These are phyloP conservation scores for Leccinum incarnatum DNA, from an alignment of 768 basidiomycete species.

Conservation along the genomic window DNA sequence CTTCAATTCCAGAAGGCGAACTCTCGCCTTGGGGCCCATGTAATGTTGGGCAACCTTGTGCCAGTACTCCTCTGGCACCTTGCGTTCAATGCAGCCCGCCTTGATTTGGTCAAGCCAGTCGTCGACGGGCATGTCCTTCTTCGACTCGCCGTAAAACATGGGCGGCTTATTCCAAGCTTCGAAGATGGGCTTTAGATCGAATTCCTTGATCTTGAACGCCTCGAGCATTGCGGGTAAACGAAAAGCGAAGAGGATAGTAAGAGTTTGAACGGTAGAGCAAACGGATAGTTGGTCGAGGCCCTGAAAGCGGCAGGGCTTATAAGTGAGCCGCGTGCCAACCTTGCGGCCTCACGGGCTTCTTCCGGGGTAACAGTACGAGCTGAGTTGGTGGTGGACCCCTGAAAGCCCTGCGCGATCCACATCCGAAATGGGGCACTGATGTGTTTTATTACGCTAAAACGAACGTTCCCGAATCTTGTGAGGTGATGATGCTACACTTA, in stretches of 20 bases:
- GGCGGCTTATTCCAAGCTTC: slow-evolving; percentile 67
- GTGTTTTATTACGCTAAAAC: slow-evolving; percentile 10
- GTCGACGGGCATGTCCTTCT: slow-evolving; percentile 67
- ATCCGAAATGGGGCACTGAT: not conserved
- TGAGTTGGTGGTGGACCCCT: slow-evolving; percentile 17
- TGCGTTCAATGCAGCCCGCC: slow-evolving; percentile 65
- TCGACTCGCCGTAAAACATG: slow-evolving; percentile 61
- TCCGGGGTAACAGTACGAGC: slow-evolving; percentile 27
- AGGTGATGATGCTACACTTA: slow-evolving; percentile 2
- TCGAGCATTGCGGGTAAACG: slow-evolving; percentile 47
- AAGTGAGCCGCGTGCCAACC: slow-evolving; percentile 28
- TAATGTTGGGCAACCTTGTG: slow-evolving; percentile 77
- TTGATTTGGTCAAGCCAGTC: slow-evolving; percentile 74
- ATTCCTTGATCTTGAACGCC: slow-evolving; percentile 78
- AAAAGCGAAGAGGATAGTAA: not conserved
- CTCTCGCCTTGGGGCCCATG: slow-evolving; percentile 68
- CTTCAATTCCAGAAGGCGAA: slow-evolving; percentile 65
- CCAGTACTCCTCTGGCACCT: slow-evolving; percentile 80
- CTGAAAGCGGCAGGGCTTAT: slow-evolving; percentile 22
- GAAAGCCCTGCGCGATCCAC: slow-evolving; percentile 13
- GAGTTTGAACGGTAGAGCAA: slow-evolving; percentile 10
- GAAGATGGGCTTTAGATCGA: slow-evolving; percentile 67
- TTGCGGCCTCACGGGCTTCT: slow-evolving; percentile 21
- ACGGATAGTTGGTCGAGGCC: slow-evolving; percentile 14
- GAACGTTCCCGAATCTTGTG: slow-evolving; percentile 17